Base-by-base conservation (phyloP, 192 early-diverging fungal species). In the Coemansia reversa region DNA sequence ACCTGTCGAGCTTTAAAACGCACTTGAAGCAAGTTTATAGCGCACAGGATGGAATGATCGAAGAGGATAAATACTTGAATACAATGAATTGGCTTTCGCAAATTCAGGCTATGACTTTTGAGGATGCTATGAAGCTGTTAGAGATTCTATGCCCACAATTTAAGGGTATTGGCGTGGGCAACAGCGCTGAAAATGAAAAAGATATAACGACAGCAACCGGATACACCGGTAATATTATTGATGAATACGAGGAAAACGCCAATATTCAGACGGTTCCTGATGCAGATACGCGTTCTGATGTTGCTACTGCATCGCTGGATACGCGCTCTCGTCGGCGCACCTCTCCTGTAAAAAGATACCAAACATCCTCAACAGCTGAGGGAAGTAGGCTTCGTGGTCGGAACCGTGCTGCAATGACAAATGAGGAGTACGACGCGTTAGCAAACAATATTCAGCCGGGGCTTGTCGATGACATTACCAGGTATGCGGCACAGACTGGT, bases 381-480 rank as follows among this genome's bases (percentile, higher is more conserved):
- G 79, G 73, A 28, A 51, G 33, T 24, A 68, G 60, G 35, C 65
- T 81, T 29, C 60, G 60, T 11, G 58, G 65, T 32, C 61, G 70
- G 28, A 69, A 72, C 35, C 9, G 69, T 5, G 63, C 69, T 2
- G 47, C 51, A 19, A 62, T 75, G 69, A 64, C 56, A 0, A 66
- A 75, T 60, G 70, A 64, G 12, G 59, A 81, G 24, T 72, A 66
- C 16, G 79, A 81, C 19, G 67, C 69, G 4, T 48, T 54, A 56
- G 73, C 73, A n/a, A 58, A 51, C 24, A 55, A 19, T 49, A 57
- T 68, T 20, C 62, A 69, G 69, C 66, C 69, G 1, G n/a, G 30
- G 3, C 58, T 72, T 42, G 42, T 61, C 24, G 60, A 66, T 45
- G 42, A 55, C 7, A 62, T 81, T 7, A 47, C 66, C 12, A 28